Conservation (phyloP, 257 asterid genomes). For the Solanum arcanum region DNA sequence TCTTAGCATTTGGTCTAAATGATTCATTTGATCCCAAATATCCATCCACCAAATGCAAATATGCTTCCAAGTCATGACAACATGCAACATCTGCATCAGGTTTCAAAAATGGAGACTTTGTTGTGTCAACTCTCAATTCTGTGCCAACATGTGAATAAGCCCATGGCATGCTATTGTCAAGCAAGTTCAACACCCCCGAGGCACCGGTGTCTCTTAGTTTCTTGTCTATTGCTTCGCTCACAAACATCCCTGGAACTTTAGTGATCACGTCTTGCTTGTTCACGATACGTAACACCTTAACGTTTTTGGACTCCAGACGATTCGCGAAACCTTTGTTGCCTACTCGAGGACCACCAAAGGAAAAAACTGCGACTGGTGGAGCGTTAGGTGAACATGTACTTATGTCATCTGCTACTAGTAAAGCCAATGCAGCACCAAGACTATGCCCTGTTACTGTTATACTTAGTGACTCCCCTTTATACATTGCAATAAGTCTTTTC, state of each 20-base stretch:
- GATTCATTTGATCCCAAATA: conserved; percentile 72
- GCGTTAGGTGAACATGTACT: conserved; percentile 32
- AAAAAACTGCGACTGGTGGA: conserved; percentile 71
- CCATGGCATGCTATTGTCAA: conserved; percentile 78
- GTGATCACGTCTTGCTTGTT: conserved; percentile 76
- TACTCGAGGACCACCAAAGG: conserved; percentile 87
- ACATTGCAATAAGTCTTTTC: conserved; percentile 41
- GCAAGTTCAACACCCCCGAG: conserved; percentile 15
- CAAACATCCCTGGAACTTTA: conserved; percentile 78
- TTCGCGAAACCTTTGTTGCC: conserved; percentile 62
- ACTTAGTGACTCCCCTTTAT: conserved; percentile 74
- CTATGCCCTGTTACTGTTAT: conserved; percentile 87
- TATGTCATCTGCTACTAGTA: conserved; percentile 58
- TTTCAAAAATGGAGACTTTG: conserved; percentile 66
- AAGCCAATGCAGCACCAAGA: conserved; percentile 77
- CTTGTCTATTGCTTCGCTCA: conserved; percentile 57
- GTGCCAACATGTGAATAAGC: conserved; percentile 78
- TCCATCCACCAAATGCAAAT: conserved; percentile 82
- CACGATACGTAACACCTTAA: conserved; percentile 57
- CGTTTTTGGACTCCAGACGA: conserved; percentile 28
- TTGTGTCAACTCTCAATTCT: conserved; percentile 58
- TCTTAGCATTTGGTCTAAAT: conserved; percentile 77
- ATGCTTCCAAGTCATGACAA: conserved; percentile 92
- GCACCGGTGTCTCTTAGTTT: conserved; percentile 34
- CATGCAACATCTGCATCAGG: conserved; percentile 79